phyloP scores from a whole-genome alignment of 192 early-diverging fungal genomes.

The Podochytrium sp. region DNA sequence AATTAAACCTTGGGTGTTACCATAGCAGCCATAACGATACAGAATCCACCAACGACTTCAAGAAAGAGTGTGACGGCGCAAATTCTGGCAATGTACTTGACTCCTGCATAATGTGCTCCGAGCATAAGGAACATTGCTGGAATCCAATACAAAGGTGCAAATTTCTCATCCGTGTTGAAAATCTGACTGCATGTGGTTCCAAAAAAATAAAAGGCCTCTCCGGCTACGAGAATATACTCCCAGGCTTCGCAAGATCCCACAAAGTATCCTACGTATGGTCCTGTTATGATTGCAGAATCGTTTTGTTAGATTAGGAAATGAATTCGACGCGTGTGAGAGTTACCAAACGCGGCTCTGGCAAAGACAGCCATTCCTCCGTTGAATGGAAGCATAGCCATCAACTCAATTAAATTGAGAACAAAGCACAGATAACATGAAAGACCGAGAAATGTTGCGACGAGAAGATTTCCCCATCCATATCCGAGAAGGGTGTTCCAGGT shows the following conservation, averaged over 20 bases:
- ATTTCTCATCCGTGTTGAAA: not conserved
- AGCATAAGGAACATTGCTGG: not conserved
- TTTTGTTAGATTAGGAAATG: too few species aligned
- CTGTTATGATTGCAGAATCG: not conserved
- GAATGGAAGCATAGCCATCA: conserved; percentile 28
- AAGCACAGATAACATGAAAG: not conserved
- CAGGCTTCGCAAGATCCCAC: not conserved
- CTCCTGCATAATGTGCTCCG: not conserved
- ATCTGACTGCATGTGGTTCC: not conserved
- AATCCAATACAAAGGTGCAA: not conserved
- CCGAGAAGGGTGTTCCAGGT: not conserved
- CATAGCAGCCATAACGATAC: not conserved
- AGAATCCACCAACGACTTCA: not conserved
- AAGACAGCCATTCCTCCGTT: conserved; percentile 16
- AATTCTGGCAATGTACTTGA: not conserved
- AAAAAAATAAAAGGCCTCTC: not conserved
- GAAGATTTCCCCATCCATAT: not conserved
- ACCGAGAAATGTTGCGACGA: not conserved
- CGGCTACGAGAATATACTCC: conserved; percentile 7
- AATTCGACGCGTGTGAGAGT: too few species aligned
- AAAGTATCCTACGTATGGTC: conserved; percentile 5
- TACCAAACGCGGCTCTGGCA: conserved; percentile 5
- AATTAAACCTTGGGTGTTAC: too few species aligned
- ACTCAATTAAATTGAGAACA: not conserved
- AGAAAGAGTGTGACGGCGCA: not conserved